Evolutionary conservation across 345 rosid species (phyloP), one percentile per base, ranked within the genome.

Genomic region (Hypericum androsaemum): DNA sequence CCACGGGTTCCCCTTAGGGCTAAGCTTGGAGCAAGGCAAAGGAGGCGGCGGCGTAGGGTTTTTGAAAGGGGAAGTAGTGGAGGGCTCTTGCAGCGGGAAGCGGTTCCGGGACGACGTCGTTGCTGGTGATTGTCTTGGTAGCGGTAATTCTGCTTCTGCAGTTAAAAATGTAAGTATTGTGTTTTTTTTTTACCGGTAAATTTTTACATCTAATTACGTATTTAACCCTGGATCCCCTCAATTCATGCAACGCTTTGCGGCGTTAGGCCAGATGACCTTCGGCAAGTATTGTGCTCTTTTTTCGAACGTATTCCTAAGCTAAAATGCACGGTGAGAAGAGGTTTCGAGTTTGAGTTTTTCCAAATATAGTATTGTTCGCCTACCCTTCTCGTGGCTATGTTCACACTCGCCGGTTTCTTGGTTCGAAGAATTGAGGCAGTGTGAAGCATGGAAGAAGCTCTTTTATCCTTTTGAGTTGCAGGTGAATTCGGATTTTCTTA

Each of bases 51-150:
- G 76, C 46, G 77, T 76, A 7, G 84, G 80, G 40, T 89, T 74
- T 77, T 95, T 80, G 97, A 7, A 83, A 77, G 64, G 97, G 94
- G 57, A 81, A 78, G 44, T 85, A 40, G 90, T 85, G 53, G 97
- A 77, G 7, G 88, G 74, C 1, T 84, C 86, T 16, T 94, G 83
- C 35, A 88, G 84, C 40, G 83, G 82, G n/a, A 88, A 80, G 67
- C 80, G 94, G 37, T 83, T 77, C 45, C 80, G 74, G 0, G 83
- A 81, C 37, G 95, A 80, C n/a, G 78, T 80, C 43, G 76, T 78
- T 53, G 85, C 82, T 47, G 83, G 83, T 42, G 75, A 90, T 22
- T 1, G 32, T 22, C 32, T 22, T 22, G 32, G 32, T 22, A 22
- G 2, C 32, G 32, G 32, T 22, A 22, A 22, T 22, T 22, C 32